Percentiles rank a stretch among this genome's conserved stretches.
These are phyloP conservation scores for Exophiala sideris DNA, from an alignment of 2,329 filamentous ascomycete genomes.

Conservation along the genomic window DNA sequence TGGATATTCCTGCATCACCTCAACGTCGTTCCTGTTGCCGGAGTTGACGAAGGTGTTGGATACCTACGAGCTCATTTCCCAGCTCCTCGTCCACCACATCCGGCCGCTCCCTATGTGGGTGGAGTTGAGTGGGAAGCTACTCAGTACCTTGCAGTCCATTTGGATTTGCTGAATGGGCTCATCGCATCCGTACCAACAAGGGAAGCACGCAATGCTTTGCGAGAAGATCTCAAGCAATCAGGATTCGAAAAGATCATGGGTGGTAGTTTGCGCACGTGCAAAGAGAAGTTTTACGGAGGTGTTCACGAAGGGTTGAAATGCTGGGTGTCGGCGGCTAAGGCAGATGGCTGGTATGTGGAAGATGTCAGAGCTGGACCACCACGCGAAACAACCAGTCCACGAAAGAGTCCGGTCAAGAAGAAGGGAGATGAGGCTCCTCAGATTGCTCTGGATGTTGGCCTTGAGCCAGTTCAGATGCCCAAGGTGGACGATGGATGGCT, in stretches of 20 bases:
- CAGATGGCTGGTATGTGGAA: conserved; percentile 82
- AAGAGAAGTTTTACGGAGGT: conserved; percentile 93
- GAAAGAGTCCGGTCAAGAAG: conserved; percentile 52
- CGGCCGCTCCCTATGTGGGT: conserved; percentile 91
- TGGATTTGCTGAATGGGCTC: conserved; percentile 89
- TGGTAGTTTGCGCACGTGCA: conserved; percentile 79
- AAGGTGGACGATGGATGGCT: conserved; percentile 26
- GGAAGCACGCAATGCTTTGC: conserved; percentile 70
- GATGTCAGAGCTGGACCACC: conserved; percentile 63
- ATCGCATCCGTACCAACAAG: conserved; percentile 72
- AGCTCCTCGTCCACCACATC: conserved; percentile 79
- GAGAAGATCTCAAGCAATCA: conserved; percentile 73
- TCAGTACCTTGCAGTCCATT: conserved; percentile 87
- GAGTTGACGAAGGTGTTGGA: conserved; percentile 32
- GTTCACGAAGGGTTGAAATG: conserved; percentile 85
- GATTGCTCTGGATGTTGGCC: conserved; percentile 50
- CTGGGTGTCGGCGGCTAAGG: conserved; percentile 82
- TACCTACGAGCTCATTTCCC: conserved; percentile 69
- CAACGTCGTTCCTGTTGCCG: conserved; percentile 67
- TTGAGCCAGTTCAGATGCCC: conserved; percentile 15
- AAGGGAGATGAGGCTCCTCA: conserved; percentile 50
- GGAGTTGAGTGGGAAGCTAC: conserved; percentile 99
- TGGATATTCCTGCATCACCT: conserved; percentile 98
- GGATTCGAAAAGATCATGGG: conserved; percentile 92
- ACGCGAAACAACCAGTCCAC: conserved; percentile 38